Base-by-base conservation (phyloP, 2,329 filamentous ascomycete species). In the Aspergillus eucalypticola region DNA sequence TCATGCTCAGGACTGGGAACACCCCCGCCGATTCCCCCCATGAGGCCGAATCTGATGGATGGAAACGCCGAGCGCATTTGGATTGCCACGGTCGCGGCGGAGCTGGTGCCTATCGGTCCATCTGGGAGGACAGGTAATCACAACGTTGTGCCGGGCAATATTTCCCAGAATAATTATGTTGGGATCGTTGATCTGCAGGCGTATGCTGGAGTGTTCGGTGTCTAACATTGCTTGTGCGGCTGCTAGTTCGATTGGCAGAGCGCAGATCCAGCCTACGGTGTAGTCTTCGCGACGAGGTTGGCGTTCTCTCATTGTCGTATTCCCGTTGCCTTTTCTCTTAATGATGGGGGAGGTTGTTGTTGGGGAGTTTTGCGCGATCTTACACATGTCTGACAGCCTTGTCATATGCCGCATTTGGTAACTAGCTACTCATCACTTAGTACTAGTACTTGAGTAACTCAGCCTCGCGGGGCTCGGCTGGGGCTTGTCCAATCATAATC, bases 21-120 rank as follows among this genome's bases (percentile, higher is more conserved):
- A 5, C 54, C 62, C 25, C 59, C 62, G 0, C 60, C 62, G 23
- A 62, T 64, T 2, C 60, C 60, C 2, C 62, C 62, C 49, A 64
- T 54, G 21, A 62, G 23, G 1, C 56, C 59, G 19, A 60, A 52
- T 5, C 56, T 29, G n/a, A 64, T 54, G 1, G 27, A 52, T 5
- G 13, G 54, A 39, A 64, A 64, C n/a, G 59, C 60, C 0, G 38
- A 51, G 3, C 25, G 38, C 50, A 64, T 60, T 5, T 64, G 57
- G 3, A 11, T 39, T 3, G 54, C 62, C 4, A 58, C 54, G 5
- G 48, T 42, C 11, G 62, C 53, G 8, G 62, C 56, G 17, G 62
- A 55, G 3, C 27, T 53, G 2, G 46, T 59, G 8, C 60, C 60
- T n/a, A 54, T 55, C 1, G 49, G 38, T 3, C 56, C 50, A 0